Conservation (phyloP, 78 protist genomes). For the Chrysochromulina tobinii region DNA sequence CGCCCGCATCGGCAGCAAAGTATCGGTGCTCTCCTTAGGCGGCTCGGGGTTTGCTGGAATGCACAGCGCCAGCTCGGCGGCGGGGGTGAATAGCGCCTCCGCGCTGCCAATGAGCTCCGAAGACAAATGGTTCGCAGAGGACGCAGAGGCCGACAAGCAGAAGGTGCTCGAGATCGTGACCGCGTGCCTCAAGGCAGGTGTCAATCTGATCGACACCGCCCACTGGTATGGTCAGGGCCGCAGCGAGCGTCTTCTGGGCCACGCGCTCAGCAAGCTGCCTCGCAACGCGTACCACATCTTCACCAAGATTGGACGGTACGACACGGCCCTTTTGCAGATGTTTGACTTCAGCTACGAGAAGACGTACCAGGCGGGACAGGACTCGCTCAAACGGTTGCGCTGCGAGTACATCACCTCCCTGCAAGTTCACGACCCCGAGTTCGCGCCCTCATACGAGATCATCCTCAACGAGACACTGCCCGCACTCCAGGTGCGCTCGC, state of each 20-base stretch:
- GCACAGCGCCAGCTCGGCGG: conserved; percentile 11
- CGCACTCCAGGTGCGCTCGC: too few species aligned
- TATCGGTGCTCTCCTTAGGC: conserved; percentile 26
- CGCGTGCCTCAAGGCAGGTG: conserved; percentile 7
- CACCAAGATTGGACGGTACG: conserved; percentile 34
- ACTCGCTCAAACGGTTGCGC: conserved; percentile 25
- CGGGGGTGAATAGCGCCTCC: background rate
- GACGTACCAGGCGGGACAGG: conserved; percentile 18
- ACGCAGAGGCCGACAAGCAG: conserved; percentile 1
- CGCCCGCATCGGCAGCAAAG: background rate
- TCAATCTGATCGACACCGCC: conserved; percentile 36
- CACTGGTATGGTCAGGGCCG: conserved; percentile 47
- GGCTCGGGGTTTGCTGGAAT: conserved; percentile 40
- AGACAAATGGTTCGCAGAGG: background rate
- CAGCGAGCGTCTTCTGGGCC: conserved; percentile 27
- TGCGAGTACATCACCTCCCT: conserved; percentile 11
- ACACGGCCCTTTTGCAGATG: background rate
- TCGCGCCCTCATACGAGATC: conserved; percentile 7
- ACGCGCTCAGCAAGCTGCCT: conserved; percentile 24
- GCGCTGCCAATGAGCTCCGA: background rate
- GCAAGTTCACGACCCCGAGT: conserved; percentile 54
- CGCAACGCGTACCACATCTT: conserved; percentile 32
- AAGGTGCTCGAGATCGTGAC: background rate
- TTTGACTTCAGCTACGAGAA: conserved; percentile 31
- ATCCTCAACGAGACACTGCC: conserved; percentile 36